Percentiles rank a stretch among this genome's conserved stretches.
Evolutionary conservation across 768 basidiomycete species (phyloP).

Genomic region (Grammothele lineata): DNA sequence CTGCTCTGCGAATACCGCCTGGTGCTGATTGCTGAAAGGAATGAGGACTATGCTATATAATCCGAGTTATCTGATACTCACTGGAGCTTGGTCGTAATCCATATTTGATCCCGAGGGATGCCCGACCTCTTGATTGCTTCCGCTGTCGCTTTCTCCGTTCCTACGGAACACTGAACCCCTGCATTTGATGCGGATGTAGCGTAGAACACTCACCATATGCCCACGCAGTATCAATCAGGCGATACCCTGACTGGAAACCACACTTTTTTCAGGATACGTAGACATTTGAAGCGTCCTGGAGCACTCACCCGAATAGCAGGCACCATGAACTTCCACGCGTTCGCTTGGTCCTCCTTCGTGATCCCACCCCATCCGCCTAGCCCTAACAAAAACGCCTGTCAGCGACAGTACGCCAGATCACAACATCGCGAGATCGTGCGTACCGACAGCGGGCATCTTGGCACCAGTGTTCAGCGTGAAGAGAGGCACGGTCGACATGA

Average conservation of each 20-base stretch:
- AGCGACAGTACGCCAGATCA: no score
- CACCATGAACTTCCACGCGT: constrained; percentile 36
- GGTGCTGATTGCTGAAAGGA: constrained; percentile 34
- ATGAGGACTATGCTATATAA: no score
- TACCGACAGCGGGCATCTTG: constrained; percentile 40
- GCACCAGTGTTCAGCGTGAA: constrained; percentile 40
- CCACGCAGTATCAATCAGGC: constrained; percentile 30
- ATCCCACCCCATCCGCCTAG: constrained; percentile 38
- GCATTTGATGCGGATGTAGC: no score
- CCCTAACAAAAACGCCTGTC: no score
- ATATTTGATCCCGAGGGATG: constrained; percentile 59
- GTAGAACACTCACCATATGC: constrained; percentile 23
- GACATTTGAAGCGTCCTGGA: no score
- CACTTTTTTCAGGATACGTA: background rate
- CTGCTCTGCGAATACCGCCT: constrained; percentile 22
- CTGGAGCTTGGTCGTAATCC: constrained; percentile 58
- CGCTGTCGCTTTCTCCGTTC: constrained; percentile 21
- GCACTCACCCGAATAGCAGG: constrained; percentile 34
- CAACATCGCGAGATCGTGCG: background rate
- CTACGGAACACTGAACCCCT: no score
- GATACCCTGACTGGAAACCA: constrained; percentile 19
- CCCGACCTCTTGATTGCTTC: constrained; percentile 39
- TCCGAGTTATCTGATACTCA: no score
- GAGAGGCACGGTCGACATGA: constrained; percentile 24
- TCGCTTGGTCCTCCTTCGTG: constrained; percentile 30